Conservation (phyloP, 805 yeast genomes). For the Nakazawaea ishiwadae region DNA sequence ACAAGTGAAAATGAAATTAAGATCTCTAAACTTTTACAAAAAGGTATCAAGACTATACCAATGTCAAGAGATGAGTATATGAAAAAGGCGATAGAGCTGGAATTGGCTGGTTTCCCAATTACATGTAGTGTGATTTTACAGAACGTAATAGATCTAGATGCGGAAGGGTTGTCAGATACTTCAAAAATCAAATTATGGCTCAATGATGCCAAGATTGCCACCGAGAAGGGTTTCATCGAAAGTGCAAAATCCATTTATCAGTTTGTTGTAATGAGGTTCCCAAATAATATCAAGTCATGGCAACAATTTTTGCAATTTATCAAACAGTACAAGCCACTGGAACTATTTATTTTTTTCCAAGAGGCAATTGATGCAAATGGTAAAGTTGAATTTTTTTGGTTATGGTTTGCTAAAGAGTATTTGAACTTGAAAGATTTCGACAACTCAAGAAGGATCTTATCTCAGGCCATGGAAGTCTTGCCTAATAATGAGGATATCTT, state of each 20-base stretch:
- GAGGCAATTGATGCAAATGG: constrained; percentile 49
- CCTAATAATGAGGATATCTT: constrained; percentile 53
- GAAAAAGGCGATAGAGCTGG: constrained; percentile 48
- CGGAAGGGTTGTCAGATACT: constrained; percentile 21
- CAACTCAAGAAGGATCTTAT: constrained; percentile 50
- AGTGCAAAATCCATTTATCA: constrained; percentile 46
- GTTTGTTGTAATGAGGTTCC: constrained; percentile 39
- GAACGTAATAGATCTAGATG: constrained; percentile 30
- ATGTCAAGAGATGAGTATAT: constrained; percentile 47
- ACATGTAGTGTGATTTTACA: constrained; percentile 53
- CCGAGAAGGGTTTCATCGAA: constrained; percentile 20
- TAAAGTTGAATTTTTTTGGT: constrained; percentile 42
- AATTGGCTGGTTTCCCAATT: constrained; percentile 35
- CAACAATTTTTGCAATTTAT: constrained; percentile 34
- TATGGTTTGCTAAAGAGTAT: constrained; percentile 78
- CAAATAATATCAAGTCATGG: constrained; percentile 48
- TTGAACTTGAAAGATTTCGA: constrained; percentile 36
- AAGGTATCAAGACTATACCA: constrained; percentile 40
- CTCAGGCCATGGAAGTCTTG: constrained; percentile 37
- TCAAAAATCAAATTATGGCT: constrained; percentile 25
- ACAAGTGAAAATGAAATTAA: constrained; percentile 36
- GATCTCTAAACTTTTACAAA: constrained; percentile 41
- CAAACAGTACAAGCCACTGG: constrained; percentile 23
- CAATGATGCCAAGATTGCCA: constrained; percentile 30
- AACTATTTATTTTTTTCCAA: constrained; percentile 44